Base-by-base conservation (phyloP, 2,329 filamentous ascomycete genomes). In the Aureobasidium sp. region DNA sequence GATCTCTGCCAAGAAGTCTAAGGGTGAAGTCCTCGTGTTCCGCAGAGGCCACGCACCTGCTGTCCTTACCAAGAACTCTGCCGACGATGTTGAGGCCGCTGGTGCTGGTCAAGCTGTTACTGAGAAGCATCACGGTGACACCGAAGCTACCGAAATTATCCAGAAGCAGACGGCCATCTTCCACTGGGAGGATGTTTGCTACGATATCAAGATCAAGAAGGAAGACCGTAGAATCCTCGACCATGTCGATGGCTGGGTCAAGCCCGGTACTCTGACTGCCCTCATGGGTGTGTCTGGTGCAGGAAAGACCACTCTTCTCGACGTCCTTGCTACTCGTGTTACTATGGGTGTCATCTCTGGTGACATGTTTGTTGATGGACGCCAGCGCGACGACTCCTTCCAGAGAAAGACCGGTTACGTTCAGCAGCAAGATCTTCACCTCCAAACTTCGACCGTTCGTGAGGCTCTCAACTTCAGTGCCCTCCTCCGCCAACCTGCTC, bases 331-430 rank as follows among this genome's bases (percentile, higher is more conserved):
- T 47, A 89, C 88, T 62, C 87, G 92, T 71, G 88, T 88, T 11
- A 91, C 89, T 0, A 93, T 94, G 85, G 92, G 92, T 74, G 87
- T 95, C 19, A 89, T 96, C 50, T 85, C 83, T 7, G 92, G 92
- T 58, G 87, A 93, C 67, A 94, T 95, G 86, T 75, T 90, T n/a
- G 86, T 92, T 8, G 87, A 92, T 65, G 88, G 88, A 1, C 80
- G 78, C 38, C 85, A 83, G 29, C 84, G 89, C 49, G 90, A 95
- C 65, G 80, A 81, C 45, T 90, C 88, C 0, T 96, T 96, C 81
- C 91, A 95, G 73, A 87, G 91, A 65, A 94, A 93, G 76, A 95
- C 90, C 0, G 91, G 91, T 51, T 95, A 95, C 67, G 91, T 92
- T 37, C 90, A 95, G 70, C 92, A 96, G 72, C 90, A 95, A 71